Evolutionary conservation across 108 stramenopile species (phyloP), one percentile per base, ranked within the genome.

Genomic region (Cylindrotheca fusiformis): DNA sequence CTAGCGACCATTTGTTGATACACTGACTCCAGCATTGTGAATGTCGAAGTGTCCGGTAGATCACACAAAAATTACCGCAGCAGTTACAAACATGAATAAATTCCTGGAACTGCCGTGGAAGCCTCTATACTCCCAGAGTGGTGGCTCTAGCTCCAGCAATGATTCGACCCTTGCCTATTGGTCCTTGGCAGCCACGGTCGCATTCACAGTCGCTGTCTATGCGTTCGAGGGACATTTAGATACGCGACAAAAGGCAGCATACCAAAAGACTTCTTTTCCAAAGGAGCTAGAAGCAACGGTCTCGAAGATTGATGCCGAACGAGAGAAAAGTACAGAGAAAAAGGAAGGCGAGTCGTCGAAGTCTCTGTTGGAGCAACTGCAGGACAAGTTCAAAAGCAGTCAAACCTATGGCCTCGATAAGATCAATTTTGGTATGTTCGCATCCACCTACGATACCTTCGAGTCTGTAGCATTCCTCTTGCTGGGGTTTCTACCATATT

Each of bases 371-470:
- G 84, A 82, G 22, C 91, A 95, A 62, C 81, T 95, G 18, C 73
- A 91, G 59, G 77, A 68, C 36, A 95, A 94, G 76, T 95, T 95
- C 71, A 65, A 63, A 53, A 71, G 72, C 6, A 79, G 92, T 0
- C 93, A 93, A 71, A 60, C 88, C 17, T 97, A 97, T 75, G 90
- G 91, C 5, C 68, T 90, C 33, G 94, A 95, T 71, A 94, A 93
- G 79, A 86, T 93, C 50, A 80, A 85, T 54, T 94, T 97, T 66
- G 88, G 88, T 27, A 81, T 93, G 62, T 60, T 96, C 44, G 87
- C 84, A 25, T 75, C 80, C 24, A 57, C 79, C 25, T 95, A 88
- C 73, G 80, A 75, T 18, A 65, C 79, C 36, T 48, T 76, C 22
- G 89, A 92, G 68, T 84, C 80, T 29, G 63, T 88, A 4, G 67